A percentile compares a stretch with the other conserved stretches of the same genome.
phyloP scores from a whole-genome alignment of 768 basidiomycete species.

The Podaxis sp. region DNA sequence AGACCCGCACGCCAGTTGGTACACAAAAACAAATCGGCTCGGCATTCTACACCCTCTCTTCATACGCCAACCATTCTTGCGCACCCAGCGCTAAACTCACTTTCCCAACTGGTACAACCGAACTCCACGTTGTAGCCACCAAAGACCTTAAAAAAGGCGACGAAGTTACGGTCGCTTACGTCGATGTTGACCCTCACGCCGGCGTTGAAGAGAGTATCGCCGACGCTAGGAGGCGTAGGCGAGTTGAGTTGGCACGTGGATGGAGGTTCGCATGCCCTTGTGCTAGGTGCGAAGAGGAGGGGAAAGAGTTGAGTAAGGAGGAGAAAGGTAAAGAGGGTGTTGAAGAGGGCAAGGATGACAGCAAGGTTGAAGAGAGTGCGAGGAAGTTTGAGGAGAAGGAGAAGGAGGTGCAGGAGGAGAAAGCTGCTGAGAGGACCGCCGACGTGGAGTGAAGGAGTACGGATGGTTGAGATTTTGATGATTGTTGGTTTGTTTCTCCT shows the following conservation, averaged over 20 bases:
- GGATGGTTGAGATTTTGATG: not conserved
- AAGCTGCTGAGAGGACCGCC: not conserved
- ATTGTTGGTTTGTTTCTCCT: not conserved
- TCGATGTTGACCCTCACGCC: conserved; percentile 59
- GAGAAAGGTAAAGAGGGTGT: conserved; percentile 30
- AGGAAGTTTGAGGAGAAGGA: conserved; percentile 24
- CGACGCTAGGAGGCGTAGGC: conserved; percentile 63
- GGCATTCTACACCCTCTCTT: conserved; percentile 74
- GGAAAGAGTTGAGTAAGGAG: conserved; percentile 31
- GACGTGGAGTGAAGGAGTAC: not conserved
- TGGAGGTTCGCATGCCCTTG: conserved; percentile 84
- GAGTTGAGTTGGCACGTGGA: conserved; percentile 74
- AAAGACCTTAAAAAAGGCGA: conserved; percentile 73
- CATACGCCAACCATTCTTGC: conserved; percentile 80
- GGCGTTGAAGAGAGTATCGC: conserved; percentile 46
- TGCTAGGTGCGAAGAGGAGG: conserved; percentile 61
- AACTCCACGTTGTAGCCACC: conserved; percentile 69
- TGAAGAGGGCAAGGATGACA: conserved; percentile 48
- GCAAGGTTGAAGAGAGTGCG: conserved; percentile 40
- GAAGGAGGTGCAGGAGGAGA: not conserved
- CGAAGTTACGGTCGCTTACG: conserved; percentile 72
- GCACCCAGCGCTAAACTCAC: conserved; percentile 62
- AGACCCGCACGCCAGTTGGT: conserved; percentile 75
- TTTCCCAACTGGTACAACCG: conserved; percentile 65
- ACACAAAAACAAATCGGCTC: conserved; percentile 75